Evolutionary conservation across 2,329 filamentous ascomycete species (phyloP).

Genomic region (Epichloe brachyelytri): DNA sequence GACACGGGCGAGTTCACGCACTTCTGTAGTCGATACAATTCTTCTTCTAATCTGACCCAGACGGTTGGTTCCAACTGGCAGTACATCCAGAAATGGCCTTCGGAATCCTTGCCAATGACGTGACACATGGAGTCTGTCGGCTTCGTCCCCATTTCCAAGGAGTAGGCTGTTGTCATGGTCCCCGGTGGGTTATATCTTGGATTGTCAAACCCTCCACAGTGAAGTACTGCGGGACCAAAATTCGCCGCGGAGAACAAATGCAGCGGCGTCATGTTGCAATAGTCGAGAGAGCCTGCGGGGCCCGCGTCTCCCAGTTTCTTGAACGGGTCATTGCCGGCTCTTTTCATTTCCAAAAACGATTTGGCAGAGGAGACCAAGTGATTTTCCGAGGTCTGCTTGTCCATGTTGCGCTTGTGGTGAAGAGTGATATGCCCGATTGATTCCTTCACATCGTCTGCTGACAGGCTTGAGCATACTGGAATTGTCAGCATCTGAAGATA

Average conservation of each 20-base stretch:
- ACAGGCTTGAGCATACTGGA: not conserved
- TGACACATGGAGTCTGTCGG: constrained; percentile 1
- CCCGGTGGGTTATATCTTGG: constrained; percentile 5
- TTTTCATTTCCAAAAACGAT: not conserved
- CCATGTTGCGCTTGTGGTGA: constrained; percentile 3
- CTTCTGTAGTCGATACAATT: constrained; percentile 6
- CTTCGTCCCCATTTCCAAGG: not conserved
- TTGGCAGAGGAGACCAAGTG: constrained; percentile 1
- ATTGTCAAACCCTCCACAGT: not conserved
- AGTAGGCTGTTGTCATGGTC: constrained; percentile 3
- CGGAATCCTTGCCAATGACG: constrained; percentile 4
- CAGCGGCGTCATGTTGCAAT: constrained; percentile 3
- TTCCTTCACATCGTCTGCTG: not conserved
- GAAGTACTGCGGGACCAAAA: constrained; percentile 4
- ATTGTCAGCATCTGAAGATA: constrained; percentile 6
- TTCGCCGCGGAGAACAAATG: constrained; percentile 4
- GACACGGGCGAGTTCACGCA: constrained; percentile 4
- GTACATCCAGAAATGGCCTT: constrained; percentile 6
- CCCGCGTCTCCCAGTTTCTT: not conserved
- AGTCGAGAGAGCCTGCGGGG: not conserved
- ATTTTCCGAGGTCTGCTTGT: constrained; percentile 1
- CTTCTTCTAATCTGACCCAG: constrained; percentile 6
- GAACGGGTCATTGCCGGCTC: not conserved
- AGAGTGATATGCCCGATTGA: constrained; percentile 2
- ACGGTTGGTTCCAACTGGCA: constrained; percentile 6